Base-by-base conservation (phyloP, 1,284 basidiomycete genomes). In the Gastroboletus turbinatus region DNA sequence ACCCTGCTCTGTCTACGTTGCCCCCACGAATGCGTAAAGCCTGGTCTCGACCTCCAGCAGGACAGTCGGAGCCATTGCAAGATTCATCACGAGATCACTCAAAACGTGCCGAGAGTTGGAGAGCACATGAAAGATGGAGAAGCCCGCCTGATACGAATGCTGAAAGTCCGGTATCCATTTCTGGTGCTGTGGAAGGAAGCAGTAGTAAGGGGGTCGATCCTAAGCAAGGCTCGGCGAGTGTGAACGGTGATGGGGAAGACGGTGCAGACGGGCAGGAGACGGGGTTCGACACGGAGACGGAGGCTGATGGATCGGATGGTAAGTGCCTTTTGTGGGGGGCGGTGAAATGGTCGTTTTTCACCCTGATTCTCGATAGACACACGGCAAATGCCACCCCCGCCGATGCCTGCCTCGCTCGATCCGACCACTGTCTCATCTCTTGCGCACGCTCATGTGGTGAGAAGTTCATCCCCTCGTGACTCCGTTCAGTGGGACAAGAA, bases 21-120 rank as follows among this genome's bases (percentile, higher is more conserved):
- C 87, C 85, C 4, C 85, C 85, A 7, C 83, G 82, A 68, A 79
- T 88, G 79, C 76, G 86, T 38, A 88, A 84, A 64, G 65, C 72
- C 36, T 84, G 79, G 79, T 72, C 75, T 17, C 71, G 70, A 30
- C 62, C 67, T 46, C 68, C 63, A 27, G 57, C 60, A 2, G 14
- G 11, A 38, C 55, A 45, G 33, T 8, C 21, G 1, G 54, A 68
- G 47, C 6, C 45, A 32, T 19, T 17, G 21, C 47, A 55, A 29
- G 39, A 27, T 39, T 2, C 16, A 21, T n/a, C 48, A 17, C 55
- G 8, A 8, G 53, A 52, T 40, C 50, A 43, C 9, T 35, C 42
- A 0, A 30, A 56, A 17, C 39, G 43, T 21, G 17, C 47, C 23
- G 60, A 63, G 38, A 44, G 38, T 27, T 45, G 56, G 56, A 59